Evolutionary conservation across 805 yeast genomes (phyloP), one percentile per base, ranked within the genome.

Genomic region (Wickerhamiella kurtzmanii): DNA sequence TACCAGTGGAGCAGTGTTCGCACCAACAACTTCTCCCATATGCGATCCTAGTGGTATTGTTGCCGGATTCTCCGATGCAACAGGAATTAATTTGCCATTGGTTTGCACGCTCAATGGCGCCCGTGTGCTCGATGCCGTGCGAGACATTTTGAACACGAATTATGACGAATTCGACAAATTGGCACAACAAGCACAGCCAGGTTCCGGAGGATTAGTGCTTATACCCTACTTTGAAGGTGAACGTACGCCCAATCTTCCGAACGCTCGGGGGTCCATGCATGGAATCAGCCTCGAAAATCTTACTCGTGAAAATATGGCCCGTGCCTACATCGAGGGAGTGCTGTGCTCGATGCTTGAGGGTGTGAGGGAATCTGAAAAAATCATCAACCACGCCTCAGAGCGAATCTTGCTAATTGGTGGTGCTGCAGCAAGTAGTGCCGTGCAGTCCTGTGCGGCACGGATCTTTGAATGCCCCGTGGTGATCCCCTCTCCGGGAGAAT

Each of bases 31-130:
- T 8, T 35, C 53, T 15, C 9, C 22, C 15, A 35, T 22, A 3
- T 53, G 55, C n/a, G 59, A 56, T 22, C 56, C 58, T 9, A 18
- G 50, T 1, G 59, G 59, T 6, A 41, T 46, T 8, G 59, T 56
- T 3, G 59, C 59, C 17, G 56, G 57, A n/a, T 56, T 56, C 41
- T 47, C 55, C 16, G 55, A 50, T 36, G 56, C 55, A 1, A 37
- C 53, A 2, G 58, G 57, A 18, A 42, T 37, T 16, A 52, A 50
- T 43, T 41, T 56, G 43, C 59, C 59, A 11, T 49, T 56, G 9
- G 51, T 53, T 4, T 56, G 59, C 45, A 56, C 59, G 3, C 44
- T 56, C 22, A 56, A 56, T 38, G 59, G 59, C 4, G 59, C 59
- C 3, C 53, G 59, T 5, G 44, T 55, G 17, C 48, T 56, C 18